Evolutionary conservation across 148 eudicot species (phyloP).

Genomic region (Vaccinium macrocarpon): DNA sequence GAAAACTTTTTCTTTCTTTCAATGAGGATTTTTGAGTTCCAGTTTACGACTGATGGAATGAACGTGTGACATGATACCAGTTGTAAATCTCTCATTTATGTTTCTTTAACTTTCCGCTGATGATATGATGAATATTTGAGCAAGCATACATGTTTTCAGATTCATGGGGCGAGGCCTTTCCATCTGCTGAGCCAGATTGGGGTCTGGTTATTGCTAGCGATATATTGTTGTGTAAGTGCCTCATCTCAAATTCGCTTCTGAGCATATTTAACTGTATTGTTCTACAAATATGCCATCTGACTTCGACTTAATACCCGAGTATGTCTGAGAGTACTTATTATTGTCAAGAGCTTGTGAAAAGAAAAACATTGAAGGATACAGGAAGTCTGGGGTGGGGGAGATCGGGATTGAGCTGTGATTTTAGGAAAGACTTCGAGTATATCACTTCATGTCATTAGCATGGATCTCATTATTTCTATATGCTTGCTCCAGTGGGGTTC

Average conservation of each 20-base stretch:
- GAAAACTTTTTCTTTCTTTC: background rate
- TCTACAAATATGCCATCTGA: background rate
- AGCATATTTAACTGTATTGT: background rate
- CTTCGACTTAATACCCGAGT: conserved; percentile 12
- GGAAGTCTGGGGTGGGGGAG: background rate
- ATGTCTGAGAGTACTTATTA: background rate
- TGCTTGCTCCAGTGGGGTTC: conserved; percentile 2
- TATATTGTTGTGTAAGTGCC: conserved; percentile 81
- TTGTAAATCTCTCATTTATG: background rate
- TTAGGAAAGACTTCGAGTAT: background rate
- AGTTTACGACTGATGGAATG: background rate
- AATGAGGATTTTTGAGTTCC: background rate
- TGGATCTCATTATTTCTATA: background rate
- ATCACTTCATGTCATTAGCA: conserved; percentile 3
- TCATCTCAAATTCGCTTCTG: conserved; percentile 10
- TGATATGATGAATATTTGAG: conserved; percentile 3
- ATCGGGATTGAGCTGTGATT: background rate
- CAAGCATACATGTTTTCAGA: conserved; percentile 42
- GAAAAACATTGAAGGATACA: background rate
- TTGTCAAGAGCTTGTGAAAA: background rate
- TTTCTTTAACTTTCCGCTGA: background rate
- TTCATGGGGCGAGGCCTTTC: conserved; percentile 89
- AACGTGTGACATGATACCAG: conserved; percentile 10
- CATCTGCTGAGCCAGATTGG: conserved; percentile 60
- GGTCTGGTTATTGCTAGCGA: conserved; percentile 93